Evolutionary conservation across 2,329 filamentous ascomycete species (phyloP), one percentile per base, ranked within the genome.

Genomic region (Bipolaris bicolor): DNA sequence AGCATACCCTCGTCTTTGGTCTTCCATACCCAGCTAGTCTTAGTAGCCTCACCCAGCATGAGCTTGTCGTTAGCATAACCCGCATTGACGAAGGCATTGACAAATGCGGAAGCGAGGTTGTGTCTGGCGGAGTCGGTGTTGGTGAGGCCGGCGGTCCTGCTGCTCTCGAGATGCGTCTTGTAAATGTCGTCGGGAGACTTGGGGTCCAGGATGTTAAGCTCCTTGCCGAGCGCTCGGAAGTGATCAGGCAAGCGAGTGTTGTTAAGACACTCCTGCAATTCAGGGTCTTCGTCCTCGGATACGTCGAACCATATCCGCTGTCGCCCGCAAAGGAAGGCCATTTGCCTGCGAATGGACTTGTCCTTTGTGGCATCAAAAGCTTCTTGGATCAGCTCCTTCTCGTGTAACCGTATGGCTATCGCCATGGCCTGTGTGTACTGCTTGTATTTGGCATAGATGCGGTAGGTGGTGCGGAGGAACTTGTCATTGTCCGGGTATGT

Each of bases 111-210:
- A 3, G 95, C 93, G 59, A 99, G 84, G 72, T 99, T 99, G 81
- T 99, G 94, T 68, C 92, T 86, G 29, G 94, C 93, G 9, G 95
- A 99, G 75, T 99, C 95, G 45, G 96, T 87, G 74, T 97, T 97
- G 10, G 94, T 97, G 79, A 97, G 86, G 34, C 92, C 93, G 22
- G 92, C 91, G 51, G 96, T 95, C 60, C 96, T 87, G 69, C 89
- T 96, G 80, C 91, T 98, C 79, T 99, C 95, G 5, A 99, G 85
- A 78, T 99, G 95, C 73, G 92, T 97, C 83, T 99, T 99, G 85
- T 99, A 99, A 70, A 99, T 99, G 71, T 99, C 96, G 75, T 99
- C 95, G 0, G 94, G 96, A 41, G 91, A 91, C 82, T 97, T 98
- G 34, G 95, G 95, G 62, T 99, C 95, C 40, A 98, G 82, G 50